Evolutionary conservation across 306 rosid species (phyloP).

Genomic region (Quercus aquifolioides): DNA sequence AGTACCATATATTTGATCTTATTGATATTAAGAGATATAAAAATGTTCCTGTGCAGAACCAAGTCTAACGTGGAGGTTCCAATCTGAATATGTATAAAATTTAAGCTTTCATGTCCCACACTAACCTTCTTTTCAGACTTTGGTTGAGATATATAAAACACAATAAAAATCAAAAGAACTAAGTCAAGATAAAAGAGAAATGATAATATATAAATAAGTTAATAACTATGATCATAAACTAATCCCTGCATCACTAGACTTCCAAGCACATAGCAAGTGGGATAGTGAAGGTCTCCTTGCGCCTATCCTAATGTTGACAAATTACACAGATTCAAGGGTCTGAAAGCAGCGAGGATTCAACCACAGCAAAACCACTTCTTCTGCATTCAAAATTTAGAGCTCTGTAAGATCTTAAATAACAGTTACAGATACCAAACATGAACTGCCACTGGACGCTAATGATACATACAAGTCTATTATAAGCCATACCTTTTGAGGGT

Average conservation of each 20-base stretch:
- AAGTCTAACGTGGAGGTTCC: too few relatives aligned
- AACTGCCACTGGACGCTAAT: not conserved
- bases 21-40: too few relatives aligned
- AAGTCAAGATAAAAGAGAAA: slow-evolving; percentile 1
- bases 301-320: not conserved
- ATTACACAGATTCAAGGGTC: slow-evolving; percentile 1
- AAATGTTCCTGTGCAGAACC: too few relatives aligned
- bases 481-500: slow-evolving; percentile 41
- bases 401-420: not conserved
- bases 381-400: slow-evolving; percentile 47
- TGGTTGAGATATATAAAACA: not conserved
- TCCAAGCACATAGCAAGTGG: slow-evolving; percentile 10
- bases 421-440: not conserved
- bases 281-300: not conserved
- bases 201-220: not conserved
- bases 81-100: too few relatives aligned
- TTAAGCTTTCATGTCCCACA: too few relatives aligned
- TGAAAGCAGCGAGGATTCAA: slow-evolving; percentile 18
- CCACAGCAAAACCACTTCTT: slow-evolving; percentile 85
- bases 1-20: too few relatives aligned
- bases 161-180: not conserved
- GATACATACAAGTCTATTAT: not conserved
- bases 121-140: not conserved
- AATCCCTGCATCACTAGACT: slow-evolving; percentile 13
- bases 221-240: not conserved